phyloP scores from a whole-genome alignment of 108 stramenopile genomes.

The Skeletonema menzelii region DNA sequence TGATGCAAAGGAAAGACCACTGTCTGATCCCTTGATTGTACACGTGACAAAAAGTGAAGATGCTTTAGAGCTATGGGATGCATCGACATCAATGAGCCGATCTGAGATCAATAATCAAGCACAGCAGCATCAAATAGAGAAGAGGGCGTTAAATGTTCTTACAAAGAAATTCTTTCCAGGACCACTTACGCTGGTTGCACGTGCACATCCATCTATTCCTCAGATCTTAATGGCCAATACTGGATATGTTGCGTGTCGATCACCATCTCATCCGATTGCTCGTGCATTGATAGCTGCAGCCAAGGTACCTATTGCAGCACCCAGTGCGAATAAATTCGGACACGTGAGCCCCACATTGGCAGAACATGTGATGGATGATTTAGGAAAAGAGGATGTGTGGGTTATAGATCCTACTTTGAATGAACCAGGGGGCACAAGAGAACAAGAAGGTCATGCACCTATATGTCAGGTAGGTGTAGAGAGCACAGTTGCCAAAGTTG shows the following conservation, averaged over 20 bases:
- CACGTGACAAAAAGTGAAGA: constrained; percentile 73
- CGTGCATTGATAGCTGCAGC: constrained; percentile 74
- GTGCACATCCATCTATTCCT: constrained; percentile 78
- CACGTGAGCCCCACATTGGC: constrained; percentile 95
- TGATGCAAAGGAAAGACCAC: constrained; percentile 91
- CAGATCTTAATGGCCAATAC: constrained; percentile 88
- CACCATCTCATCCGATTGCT: constrained; percentile 91
- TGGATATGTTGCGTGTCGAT: constrained; percentile 95
- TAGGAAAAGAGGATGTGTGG: constrained; percentile 85
- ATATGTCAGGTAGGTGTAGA: constrained; percentile 77
- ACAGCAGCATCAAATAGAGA: constrained; percentile 33
- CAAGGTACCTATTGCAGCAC: constrained; percentile 95
- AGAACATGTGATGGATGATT: constrained; percentile 93
- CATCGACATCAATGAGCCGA: constrained; percentile 21
- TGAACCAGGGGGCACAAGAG: not conserved
- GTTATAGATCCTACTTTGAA: constrained; percentile 62
- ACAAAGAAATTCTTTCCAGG: constrained; percentile 91
- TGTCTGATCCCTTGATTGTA: constrained; percentile 96
- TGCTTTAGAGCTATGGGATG: constrained; percentile 78
- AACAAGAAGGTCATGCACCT: constrained; percentile 2
- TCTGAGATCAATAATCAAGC: not conserved
- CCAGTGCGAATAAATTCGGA: constrained; percentile 97
- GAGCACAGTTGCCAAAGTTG: constrained; percentile 85
- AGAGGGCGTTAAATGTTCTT: constrained; percentile 49
- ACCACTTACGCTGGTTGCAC: constrained; percentile 89